A percentile compares a stretch with the other conserved stretches of the same genome.
These are phyloP conservation scores for Aspergillus sp. DNA, from an alignment of 2,329 filamentous ascomycete species.

Conservation along the genomic window DNA sequence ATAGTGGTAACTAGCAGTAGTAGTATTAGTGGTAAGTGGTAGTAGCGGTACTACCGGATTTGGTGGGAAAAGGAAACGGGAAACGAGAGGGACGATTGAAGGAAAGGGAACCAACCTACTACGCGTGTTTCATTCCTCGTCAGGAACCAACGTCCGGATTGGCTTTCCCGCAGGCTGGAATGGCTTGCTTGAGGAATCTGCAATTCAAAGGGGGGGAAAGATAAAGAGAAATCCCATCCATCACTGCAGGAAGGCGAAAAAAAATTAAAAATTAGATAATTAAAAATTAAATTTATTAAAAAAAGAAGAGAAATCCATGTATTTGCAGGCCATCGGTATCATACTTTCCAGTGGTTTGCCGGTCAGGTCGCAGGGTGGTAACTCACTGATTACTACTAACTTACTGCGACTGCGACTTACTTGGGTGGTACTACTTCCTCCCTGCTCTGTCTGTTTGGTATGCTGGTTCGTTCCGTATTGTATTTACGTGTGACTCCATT, in stretches of 20 bases:
- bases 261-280: constrained; percentile 1
- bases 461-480: constrained; percentile 1
- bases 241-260: constrained; percentile 6
- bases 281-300: not conserved
- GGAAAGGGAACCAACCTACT: too few relatives aligned
- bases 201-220: constrained; percentile 1
- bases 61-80: constrained; percentile 10
- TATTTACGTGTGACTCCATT: not conserved
- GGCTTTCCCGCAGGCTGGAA: not conserved
- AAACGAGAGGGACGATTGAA: not conserved
- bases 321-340: not conserved
- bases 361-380: too few relatives aligned
- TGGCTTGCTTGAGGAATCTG: not conserved
- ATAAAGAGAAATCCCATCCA: not conserved
- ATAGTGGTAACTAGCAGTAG: not conserved
- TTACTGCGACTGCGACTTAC: too few relatives aligned
- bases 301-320: not conserved
- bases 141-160: not conserved
- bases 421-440: not conserved
- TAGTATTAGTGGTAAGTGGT: constrained; percentile 1
- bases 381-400: too few relatives aligned
- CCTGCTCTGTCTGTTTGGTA: not conserved
- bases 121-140: too few relatives aligned
- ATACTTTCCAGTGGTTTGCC: not conserved
- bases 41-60: not conserved